Evolutionary conservation across 2,329 filamentous ascomycete genomes (phyloP), one percentile per base, ranked within the genome.

Genomic region (Aspergillus amoenus): DNA sequence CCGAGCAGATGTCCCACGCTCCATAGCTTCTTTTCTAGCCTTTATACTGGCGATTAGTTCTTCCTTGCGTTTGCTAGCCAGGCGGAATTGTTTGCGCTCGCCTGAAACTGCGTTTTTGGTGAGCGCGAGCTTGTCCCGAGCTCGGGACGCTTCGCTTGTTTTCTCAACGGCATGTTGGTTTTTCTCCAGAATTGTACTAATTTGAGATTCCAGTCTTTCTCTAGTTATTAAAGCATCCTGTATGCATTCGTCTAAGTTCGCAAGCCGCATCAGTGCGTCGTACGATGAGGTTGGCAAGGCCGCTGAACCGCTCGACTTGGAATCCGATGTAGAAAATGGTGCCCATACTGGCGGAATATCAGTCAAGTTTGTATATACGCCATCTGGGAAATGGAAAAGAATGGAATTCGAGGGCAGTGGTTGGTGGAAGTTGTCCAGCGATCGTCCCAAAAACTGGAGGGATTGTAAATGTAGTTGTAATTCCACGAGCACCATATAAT

Each of bases 211-310:
- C 8, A 97, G 80, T 52, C 82, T 82, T 58, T 89, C 85, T 13
- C 89, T 86, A 0, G 91, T 95, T 1, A 87, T 84, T 9, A 96
- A 77, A 1, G 92, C 92, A 73, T 97, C 93, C 70, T 95, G 91
- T 22, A 97, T 90, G 54, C 92, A 96, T 70, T 89, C 90, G 61
- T 96, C 91, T 15, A 97, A 81, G 57, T 93, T 96, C 5, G 90
- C 88, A 11, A 97, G 81, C 59, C 90, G 88, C 87, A 97, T 93
- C 18, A 97, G 79, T 2, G 90, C 86, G 68, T 91, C 92, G 72
- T 96, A 97, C 0, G 92, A 92, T 0, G 91, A 92, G 0, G 89
- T 92, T 0, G 83, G 69, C n/a, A 83, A 77, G 0, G 83, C 70
- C 2, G 78, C 64, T 1, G 80, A 73, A 5, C 81, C 80, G 22